phyloP scores from a whole-genome alignment of 2,329 filamentous ascomycete genomes.

The Grosmannia huntii region DNA sequence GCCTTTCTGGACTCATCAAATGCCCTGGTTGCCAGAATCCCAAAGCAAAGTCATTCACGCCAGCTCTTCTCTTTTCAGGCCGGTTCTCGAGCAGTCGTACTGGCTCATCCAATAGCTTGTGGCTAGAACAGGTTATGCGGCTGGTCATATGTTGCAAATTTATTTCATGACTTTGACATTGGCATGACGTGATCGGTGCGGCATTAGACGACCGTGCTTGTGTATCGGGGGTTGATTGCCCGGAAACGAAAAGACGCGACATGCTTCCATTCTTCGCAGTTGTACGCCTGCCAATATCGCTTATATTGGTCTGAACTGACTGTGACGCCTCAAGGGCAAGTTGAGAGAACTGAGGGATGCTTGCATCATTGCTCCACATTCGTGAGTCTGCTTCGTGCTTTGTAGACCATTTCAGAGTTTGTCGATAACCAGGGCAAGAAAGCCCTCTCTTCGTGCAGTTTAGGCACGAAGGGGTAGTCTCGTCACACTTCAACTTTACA shows the following conservation, averaged over 20 bases:
- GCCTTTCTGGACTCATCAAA: neutral
- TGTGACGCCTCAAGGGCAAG: conserved; percentile 3
- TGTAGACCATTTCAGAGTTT: conserved; percentile 27
- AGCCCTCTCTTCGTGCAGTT: conserved; percentile 19
- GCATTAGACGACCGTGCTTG: neutral
- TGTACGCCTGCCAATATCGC: neutral
- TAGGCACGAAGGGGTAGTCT: conserved; percentile 17
- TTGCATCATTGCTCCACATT: neutral
- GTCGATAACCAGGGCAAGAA: conserved; percentile 18
- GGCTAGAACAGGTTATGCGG: neutral
- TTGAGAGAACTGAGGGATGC: conserved; percentile 6
- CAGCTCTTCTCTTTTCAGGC: neutral
- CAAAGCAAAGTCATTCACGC: neutral
- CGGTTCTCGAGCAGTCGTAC: neutral
- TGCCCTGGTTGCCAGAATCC: conserved; percentile 5
- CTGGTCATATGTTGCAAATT: neutral
- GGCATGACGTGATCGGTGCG: neutral
- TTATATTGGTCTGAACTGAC: conserved; percentile 2
- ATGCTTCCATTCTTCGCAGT: neutral
- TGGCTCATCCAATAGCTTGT: neutral
- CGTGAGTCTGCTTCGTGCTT: conserved; percentile 21
- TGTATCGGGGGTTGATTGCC: neutral
- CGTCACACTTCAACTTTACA: conserved; percentile 20
- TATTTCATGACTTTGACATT: neutral
- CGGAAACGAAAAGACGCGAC: neutral